phyloP scores from a whole-genome alignment of 2,329 filamentous ascomycete species.

The Nigrospora osmanthi region DNA sequence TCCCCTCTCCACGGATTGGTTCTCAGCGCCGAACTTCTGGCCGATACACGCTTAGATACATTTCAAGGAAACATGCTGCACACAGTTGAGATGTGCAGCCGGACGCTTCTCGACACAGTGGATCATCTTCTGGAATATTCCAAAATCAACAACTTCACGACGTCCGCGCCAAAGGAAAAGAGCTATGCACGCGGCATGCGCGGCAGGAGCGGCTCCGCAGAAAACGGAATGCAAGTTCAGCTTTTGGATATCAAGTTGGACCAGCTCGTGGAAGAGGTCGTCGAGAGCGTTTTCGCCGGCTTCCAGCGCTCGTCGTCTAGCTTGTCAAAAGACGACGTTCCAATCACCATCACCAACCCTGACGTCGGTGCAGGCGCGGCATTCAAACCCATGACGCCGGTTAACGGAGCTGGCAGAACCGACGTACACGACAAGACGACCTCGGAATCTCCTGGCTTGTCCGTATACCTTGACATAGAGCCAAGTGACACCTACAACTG shows the following conservation, averaged over 20 bases:
- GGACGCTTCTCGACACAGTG: constrained; percentile 44
- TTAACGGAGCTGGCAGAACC: no score
- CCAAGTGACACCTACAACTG: constrained; percentile 40
- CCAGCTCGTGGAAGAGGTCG: constrained; percentile 34
- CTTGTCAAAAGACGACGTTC: neutral
- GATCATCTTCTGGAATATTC: constrained; percentile 46
- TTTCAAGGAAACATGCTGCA: constrained; percentile 37
- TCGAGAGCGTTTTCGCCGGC: constrained; percentile 38
- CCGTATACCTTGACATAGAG: constrained; percentile 35
- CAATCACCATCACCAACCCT: neutral
- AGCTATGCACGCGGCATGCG: neutral
- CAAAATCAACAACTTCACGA: constrained; percentile 37
- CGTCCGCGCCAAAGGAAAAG: neutral
- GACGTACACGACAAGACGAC: no score
- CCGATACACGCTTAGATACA: constrained; percentile 37
- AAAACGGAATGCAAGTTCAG: constrained; percentile 10
- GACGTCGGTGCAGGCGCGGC: no score
- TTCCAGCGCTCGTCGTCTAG: constrained; percentile 9
- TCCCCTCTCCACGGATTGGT: constrained; percentile 55
- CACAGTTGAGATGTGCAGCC: constrained; percentile 41
- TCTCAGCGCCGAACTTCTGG: constrained; percentile 41
- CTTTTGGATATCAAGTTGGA: constrained; percentile 25
- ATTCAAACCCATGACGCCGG: no score
- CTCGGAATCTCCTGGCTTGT: no score
- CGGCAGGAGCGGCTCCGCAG: neutral